Conservation (phyloP, 2,329 filamentous ascomycete species). For the Colletotrichum paranaense region DNA sequence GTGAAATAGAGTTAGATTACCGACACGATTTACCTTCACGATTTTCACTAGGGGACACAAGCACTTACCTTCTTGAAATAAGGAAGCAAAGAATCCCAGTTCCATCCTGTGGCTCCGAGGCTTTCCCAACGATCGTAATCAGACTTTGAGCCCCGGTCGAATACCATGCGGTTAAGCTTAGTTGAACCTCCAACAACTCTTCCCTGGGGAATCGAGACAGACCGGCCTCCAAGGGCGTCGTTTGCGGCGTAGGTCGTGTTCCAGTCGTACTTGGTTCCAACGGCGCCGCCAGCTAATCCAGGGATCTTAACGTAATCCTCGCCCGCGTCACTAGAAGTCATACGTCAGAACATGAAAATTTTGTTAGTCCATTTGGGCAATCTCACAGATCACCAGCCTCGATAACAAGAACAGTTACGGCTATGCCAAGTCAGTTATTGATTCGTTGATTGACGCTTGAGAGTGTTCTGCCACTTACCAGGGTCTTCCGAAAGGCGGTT, state of each 20-base stretch:
- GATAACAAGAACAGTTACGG: slow-evolving; percentile 43
- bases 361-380: neutral
- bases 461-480: neutral
- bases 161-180: slow-evolving; percentile 46
- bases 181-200: slow-evolving; percentile 44
- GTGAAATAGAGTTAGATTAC: neutral
- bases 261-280: slow-evolving; percentile 42
- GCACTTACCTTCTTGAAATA: slow-evolving; percentile 44
- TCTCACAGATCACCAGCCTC: slow-evolving; percentile 40
- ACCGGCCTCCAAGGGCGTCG: slow-evolving; percentile 26
- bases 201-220: slow-evolving; percentile 19
- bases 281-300: slow-evolving; percentile 40
- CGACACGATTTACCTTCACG: neutral
- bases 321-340: slow-evolving; percentile 17
- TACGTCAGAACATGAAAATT: neutral
- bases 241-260: slow-evolving; percentile 38
- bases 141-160: slow-evolving; percentile 41
- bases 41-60: too few relatives aligned
- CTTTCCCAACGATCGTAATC: slow-evolving; percentile 50
- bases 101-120: slow-evolving; percentile 50
- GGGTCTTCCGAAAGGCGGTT: slow-evolving; percentile 50
- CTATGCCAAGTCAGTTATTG: slow-evolving; percentile 7
- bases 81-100: slow-evolving; percentile 47
- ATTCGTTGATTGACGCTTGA: neutral
- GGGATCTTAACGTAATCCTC: slow-evolving; percentile 41